These are phyloP conservation scores for Trichoderma arundinaceum DNA, from an alignment of 2,329 filamentous ascomycete genomes.

Conservation along the genomic window DNA sequence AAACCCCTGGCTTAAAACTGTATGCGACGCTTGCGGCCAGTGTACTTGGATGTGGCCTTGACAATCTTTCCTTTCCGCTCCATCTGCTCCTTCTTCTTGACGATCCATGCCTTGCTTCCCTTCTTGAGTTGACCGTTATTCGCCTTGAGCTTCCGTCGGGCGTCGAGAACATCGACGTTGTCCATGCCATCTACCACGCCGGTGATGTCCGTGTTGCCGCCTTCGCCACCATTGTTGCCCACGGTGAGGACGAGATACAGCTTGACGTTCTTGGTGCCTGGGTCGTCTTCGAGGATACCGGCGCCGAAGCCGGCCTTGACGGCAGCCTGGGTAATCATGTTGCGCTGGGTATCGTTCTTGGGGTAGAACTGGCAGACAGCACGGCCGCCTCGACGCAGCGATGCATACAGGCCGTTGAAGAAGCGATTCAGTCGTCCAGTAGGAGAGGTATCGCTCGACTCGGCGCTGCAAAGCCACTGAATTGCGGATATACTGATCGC, in stretches of 20 bases:
- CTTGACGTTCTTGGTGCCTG: slow-evolving; percentile 94
- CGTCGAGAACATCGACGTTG: slow-evolving; percentile 80
- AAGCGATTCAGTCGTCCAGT: slow-evolving; percentile 80
- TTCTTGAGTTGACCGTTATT: slow-evolving; percentile 69
- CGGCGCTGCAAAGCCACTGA: slow-evolving; percentile 98
- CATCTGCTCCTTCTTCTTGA: slow-evolving; percentile 91
- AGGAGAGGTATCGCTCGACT: slow-evolving; percentile 82
- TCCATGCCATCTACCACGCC: slow-evolving; percentile 90
- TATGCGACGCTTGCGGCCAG: slow-evolving; percentile 81
- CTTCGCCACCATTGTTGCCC: slow-evolving; percentile 62
- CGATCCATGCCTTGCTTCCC: slow-evolving; percentile 82
- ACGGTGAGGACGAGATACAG: slow-evolving; percentile 95
- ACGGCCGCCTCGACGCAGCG: slow-evolving; percentile 79
- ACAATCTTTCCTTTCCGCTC: slow-evolving; percentile 93
- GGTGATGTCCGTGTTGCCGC: slow-evolving; percentile 78
- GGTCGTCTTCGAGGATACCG: slow-evolving; percentile 92
- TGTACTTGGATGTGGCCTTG: slow-evolving; percentile 91
- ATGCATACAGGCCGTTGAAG: slow-evolving; percentile 90
- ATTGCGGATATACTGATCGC: slow-evolving; percentile 94
- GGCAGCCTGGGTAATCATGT: slow-evolving; percentile 89
- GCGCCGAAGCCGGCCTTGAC: slow-evolving; percentile 95
- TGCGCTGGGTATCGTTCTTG: slow-evolving; percentile 88
- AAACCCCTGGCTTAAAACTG: slow-evolving; percentile 65
- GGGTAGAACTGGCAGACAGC: slow-evolving; percentile 99
- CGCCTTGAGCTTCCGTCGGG: slow-evolving; percentile 57